Percentiles rank a stretch among this genome's conserved stretches.
Conservation (phyloP, 164 flowering plant species). For the Vitis rupestris region DNA sequence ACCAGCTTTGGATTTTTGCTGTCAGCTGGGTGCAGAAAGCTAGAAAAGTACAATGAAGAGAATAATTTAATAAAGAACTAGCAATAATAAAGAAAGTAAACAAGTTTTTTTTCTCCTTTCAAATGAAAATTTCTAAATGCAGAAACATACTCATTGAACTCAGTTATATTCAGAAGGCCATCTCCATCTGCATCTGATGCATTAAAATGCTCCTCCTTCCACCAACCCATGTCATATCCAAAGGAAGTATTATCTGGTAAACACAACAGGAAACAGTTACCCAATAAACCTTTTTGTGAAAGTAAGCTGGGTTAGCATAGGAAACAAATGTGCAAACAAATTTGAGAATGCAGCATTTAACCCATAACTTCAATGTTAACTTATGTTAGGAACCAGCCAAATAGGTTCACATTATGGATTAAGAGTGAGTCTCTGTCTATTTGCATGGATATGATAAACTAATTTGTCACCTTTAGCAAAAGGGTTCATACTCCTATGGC, state of each 20-base stretch:
- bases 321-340: too few relatives aligned
- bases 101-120: not conserved
- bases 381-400: too few relatives aligned
- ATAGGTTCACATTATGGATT: too few relatives aligned
- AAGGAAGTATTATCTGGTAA: constrained; percentile 59
- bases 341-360: too few relatives aligned
- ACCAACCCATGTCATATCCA: constrained; percentile 94
- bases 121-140: constrained; percentile 1
- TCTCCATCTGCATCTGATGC: constrained; percentile 95
- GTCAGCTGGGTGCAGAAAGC: constrained; percentile 95
- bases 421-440: too few relatives aligned
- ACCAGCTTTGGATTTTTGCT: constrained; percentile 74
- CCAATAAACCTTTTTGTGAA: not conserved
- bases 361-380: too few relatives aligned
- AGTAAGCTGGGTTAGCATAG: not conserved
- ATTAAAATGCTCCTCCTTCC: constrained; percentile 93
- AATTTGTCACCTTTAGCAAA: too few relatives aligned
- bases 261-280: constrained; percentile 10
- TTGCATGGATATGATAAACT: too few relatives aligned
- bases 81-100: not conserved
- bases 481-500: too few relatives aligned
- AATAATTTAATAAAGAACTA: constrained; percentile 5
- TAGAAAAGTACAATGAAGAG: constrained; percentile 22
- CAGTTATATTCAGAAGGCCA: constrained; percentile 77
- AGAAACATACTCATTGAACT: constrained; percentile 83